Base-by-base conservation (phyloP, 169 alveolate species). In the Toxoplasma gondii region DNA sequence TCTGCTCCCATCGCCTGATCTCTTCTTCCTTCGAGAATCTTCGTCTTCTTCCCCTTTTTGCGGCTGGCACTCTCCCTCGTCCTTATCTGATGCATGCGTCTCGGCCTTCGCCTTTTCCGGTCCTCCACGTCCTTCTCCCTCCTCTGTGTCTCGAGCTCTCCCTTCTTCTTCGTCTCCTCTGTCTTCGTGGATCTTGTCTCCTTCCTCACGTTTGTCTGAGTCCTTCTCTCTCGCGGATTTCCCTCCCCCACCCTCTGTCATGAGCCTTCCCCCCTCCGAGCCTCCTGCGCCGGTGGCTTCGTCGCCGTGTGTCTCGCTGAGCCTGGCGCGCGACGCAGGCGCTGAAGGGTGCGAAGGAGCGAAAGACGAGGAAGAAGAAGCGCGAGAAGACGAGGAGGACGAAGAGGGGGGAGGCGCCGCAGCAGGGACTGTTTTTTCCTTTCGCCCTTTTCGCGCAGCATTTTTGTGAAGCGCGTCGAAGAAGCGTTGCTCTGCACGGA, bases 401-500 rank as follows among this genome's bases (percentile, higher is more conserved):
- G 58, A 49, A 49, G 58, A 4, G 58, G 4, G n/a, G n/a, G n/a
- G n/a, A n/a, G n/a, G n/a, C n/a, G n/a, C n/a, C n/a, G n/a, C n/a
- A n/a, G n/a, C n/a, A n/a, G n/a, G n/a, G n/a, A n/a, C 12, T 49
- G 4, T 4, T 64, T 64, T 64, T 16, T 49, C 58, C 12, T 49
- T 49, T 12, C 58, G 58, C 22, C n/a, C 5, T 10, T 7, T 4
- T 64, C 22, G 38, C 24, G 64, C 58, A 31, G 90, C 90, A 7
- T 41, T 70, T n/a, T 81, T 70, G 43, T 69, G 94, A 39, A 91
- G 90, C 16, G 82, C 83, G 69, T 91, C 83, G 53, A 91, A 43
- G 64, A 91, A 78, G 80, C 94, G 74, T n/a, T 91, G 94, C 94
- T 91, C 94, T 1, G 90, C 94, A 22, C 94, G 88, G 16, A 91